phyloP scores from a whole-genome alignment of 805 yeast genomes.

The Clavispora asparagi region DNA sequence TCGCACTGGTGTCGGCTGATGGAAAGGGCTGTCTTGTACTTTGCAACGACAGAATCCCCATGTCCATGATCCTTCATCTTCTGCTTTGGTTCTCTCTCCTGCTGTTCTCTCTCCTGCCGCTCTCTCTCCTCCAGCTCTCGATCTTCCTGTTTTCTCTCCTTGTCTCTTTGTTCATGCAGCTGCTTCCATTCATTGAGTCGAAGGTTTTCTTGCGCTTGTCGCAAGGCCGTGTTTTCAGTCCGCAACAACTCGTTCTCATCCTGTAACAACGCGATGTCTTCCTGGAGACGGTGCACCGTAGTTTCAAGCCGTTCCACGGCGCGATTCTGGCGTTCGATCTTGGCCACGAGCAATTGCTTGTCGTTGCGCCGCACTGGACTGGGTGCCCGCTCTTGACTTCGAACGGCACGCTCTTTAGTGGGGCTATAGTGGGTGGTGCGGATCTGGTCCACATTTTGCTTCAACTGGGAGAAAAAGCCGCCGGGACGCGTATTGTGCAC shows the following conservation, averaged over 20 bases:
- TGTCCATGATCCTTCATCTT: too few species aligned
- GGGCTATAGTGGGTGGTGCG: conserved; percentile 19
- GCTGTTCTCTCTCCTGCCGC: too few species aligned
- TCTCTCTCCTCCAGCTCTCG: too few species aligned
- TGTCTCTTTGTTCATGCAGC: too few species aligned
- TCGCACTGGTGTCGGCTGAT: not conserved
- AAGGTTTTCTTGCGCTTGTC: not conserved
- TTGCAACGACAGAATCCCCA: not conserved
- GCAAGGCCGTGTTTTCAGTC: not conserved
- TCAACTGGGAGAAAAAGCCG: conserved; percentile 16
- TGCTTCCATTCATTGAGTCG: too few species aligned
- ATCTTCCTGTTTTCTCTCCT: too few species aligned
- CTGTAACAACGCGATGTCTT: not conserved
- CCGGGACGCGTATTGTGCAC: not conserved
- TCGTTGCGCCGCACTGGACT: not conserved
- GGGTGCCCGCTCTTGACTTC: not conserved
- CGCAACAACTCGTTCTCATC: not conserved
- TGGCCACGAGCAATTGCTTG: conserved; percentile 6
- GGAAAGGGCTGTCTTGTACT: not conserved
- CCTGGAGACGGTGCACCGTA: conserved; percentile 3
- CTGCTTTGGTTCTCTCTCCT: too few species aligned
- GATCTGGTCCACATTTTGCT: conserved; percentile 19
- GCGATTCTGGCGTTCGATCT: conserved; percentile 10
- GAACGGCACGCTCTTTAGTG: not conserved
- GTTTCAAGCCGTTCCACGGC: conserved; percentile 11